Base-by-base conservation (phyloP, 2,329 filamentous ascomycete species). In the Alternaria tenuissima region DNA sequence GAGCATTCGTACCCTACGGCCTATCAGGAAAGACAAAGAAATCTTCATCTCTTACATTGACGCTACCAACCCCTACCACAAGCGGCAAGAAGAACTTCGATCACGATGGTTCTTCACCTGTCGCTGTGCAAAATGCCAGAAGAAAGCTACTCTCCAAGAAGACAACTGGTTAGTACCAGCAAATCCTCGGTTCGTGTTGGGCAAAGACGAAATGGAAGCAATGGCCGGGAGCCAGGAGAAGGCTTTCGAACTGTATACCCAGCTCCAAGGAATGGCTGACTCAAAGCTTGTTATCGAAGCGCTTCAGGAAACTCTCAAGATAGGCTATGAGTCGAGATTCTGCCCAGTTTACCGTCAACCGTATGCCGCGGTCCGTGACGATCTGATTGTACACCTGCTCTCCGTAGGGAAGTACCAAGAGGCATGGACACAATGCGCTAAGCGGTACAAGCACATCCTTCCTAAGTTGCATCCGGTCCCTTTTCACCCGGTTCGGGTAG, bases 11-110 rank as follows among this genome's bases (percentile, higher is more conserved):
- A 82, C 87, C 0, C 74, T 88, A 1, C 78, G 76, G 12, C 79
- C 82, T 0, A 87, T 90, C 61, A 73, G 78, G 18, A 80, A 82
- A 58, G 83, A 81, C 61, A 83, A 87, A 30, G 87, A 90, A 70
- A 80, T 90, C 30, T 85, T 82, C 66, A 86, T 89, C 59, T 85
- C 86, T 3, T 90, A 90, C 69, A 80, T 88, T 62, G 88, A 90
- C 67, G 79, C 79, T 36, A 87, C 84, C 0, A 82, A 83, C 39
- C 82, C 86, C 0, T 81, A 80, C 26, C 66, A 76, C 8, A 77
- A 79, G n/a, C 84, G 88, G 3, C 84, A 83, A 62, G 74, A 74
- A 3, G 84, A 88, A 65, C 80, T 90, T 1, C 75, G 76, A 47
- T 75, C 80, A 24, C 81, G 84, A 28, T 90, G 88, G 78, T 86